Percentiles rank a stretch among this genome's conserved stretches.
phyloP scores from a whole-genome alignment of 2,329 filamentous ascomycete genomes.

The Aspergillus vadensis region DNA sequence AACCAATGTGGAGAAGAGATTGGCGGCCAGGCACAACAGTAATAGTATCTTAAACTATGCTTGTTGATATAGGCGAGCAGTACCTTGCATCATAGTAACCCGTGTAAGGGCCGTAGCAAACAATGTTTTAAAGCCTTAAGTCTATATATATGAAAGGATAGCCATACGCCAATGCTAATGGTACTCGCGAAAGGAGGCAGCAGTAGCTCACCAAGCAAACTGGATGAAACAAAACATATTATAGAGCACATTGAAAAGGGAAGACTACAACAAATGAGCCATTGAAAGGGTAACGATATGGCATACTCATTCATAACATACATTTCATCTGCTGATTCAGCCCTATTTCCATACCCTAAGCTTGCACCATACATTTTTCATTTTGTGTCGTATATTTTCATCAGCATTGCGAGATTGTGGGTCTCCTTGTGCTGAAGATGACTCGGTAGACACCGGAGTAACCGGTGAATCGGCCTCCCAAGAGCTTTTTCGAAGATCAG shows the following conservation, averaged over 20 bases:
- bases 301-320: neutral
- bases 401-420: constrained; percentile 48
- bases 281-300: neutral
- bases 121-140: too few species aligned
- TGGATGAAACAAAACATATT: neutral
- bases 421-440: constrained; percentile 49
- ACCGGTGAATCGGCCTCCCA: neutral
- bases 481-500: constrained; percentile 67
- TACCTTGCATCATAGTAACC: too few species aligned
- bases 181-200: too few species aligned
- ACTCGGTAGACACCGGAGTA: constrained; percentile 28
- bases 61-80: too few species aligned
- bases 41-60: too few species aligned
- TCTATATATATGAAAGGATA: too few species aligned
- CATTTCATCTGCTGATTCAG: too few species aligned
- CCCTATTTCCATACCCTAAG: constrained; percentile 34
- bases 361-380: constrained; percentile 50
- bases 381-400: constrained; percentile 38
- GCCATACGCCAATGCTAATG: too few species aligned
- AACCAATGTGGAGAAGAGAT: too few species aligned
- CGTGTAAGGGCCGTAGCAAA: too few species aligned
- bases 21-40: too few species aligned
- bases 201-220: too few species aligned
- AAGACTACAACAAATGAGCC: neutral
- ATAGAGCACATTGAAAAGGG: neutral